A percentile compares a stretch with the other conserved stretches of the same genome.
phyloP scores from a whole-genome alignment of 2,329 filamentous ascomycete genomes.

The Thermomyces lanuginosus region DNA sequence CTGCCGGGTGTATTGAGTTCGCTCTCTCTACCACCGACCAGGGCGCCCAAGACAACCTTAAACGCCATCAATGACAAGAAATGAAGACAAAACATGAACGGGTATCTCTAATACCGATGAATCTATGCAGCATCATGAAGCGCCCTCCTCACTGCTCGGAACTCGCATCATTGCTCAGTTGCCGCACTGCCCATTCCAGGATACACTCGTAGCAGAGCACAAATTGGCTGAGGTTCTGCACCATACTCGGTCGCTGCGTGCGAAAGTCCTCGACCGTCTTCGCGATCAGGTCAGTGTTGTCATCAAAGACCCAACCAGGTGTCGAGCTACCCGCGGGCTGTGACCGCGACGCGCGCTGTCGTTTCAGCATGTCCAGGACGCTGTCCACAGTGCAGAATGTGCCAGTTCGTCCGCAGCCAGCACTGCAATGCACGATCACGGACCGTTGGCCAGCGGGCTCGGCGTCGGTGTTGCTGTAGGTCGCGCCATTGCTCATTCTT shows the following conservation, averaged over 20 bases:
- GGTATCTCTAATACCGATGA: too few species aligned
- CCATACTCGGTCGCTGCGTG: conserved; percentile 81
- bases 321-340: background rate
- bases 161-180: too few species aligned
- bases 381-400: conserved; percentile 95
- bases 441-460: conserved; percentile 43
- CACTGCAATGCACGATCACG: conserved; percentile 85
- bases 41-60: too few species aligned
- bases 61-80: too few species aligned
- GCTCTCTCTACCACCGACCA: too few species aligned
- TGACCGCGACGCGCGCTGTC: conserved; percentile 40
- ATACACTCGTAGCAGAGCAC: conserved; percentile 94
- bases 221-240: conserved; percentile 83
- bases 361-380: conserved; percentile 89
- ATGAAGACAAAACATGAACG: too few species aligned
- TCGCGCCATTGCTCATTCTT: conserved; percentile 18
- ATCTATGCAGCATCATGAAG: too few species aligned
- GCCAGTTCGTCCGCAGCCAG: conserved; percentile 86
- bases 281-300: conserved; percentile 62
- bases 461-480: conserved; percentile 34
- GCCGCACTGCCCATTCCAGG: conserved; percentile 62
- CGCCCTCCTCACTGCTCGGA: too few species aligned
- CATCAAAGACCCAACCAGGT: conserved; percentile 47
- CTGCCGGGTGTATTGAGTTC: too few species aligned
- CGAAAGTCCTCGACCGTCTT: conserved; percentile 85